Base-by-base conservation (phyloP, 805 yeast species). In the Barnettozyma sp. region DNA sequence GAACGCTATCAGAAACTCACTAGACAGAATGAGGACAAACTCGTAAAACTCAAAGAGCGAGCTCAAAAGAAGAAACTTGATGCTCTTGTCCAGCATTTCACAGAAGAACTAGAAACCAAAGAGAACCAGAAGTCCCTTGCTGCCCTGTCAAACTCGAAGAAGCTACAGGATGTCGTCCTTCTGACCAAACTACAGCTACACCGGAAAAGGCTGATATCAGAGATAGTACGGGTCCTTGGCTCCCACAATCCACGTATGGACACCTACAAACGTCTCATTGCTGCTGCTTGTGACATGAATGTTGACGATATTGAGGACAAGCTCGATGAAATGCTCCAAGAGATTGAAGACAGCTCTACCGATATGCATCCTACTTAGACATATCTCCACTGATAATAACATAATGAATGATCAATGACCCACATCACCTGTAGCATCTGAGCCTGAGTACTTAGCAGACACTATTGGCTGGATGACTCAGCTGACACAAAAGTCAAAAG, bases 271-370 rank as follows among this genome's bases (percentile, higher is more conserved):
- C 70, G 77, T 46, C 66, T 82, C 53, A 78, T 82, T 32, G 71
- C 85, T 36, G 69, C 73, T 34, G 73, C 85, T 43, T 78, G 87
- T 33, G 84, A 77, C 28, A 70, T 82, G 38, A 73, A 73, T 9
- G 68, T 77, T 16, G 73, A 72, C 43, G 83, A 80, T 45, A 82
- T 82, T 26, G 85, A 79, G 51, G 72, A 70, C 30, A 71, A 78
- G 42, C 62, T 81, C 35, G 81, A 78, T 49, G 81, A 78, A 7
- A 75, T 81, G 32, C 62, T 62, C 29, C 46, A 57, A n/a, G 54
- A 51, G 30, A 47, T 52, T 26, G 52, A 50, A 22, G 32, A 30
- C n/a, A n/a, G n/a, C n/a, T n/a, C n/a, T n/a, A n/a, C n/a, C n/a
- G n/a, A n/a, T n/a, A n/a, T n/a, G n/a, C n/a, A n/a, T n/a, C n/a